A percentile compares a stretch with the other conserved stretches of the same genome.
Conservation (phyloP, 805 yeast genomes). For the Torulaspora maleeae region DNA sequence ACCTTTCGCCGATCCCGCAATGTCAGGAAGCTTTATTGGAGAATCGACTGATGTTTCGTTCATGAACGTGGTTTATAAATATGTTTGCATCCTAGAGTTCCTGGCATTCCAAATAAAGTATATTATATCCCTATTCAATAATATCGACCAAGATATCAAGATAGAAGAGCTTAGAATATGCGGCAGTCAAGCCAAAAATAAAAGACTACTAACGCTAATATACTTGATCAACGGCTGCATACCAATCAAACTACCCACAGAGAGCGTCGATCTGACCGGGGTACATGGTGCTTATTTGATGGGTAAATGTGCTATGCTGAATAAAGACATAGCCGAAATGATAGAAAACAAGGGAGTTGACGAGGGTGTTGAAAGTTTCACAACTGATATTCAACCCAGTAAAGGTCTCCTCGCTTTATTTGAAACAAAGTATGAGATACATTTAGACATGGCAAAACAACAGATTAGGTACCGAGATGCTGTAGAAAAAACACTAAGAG, state of each 20-base stretch:
- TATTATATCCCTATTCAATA: slow-evolving; percentile 34
- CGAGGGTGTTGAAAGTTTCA: background rate
- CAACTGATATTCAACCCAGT: background rate
- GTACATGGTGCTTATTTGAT: slow-evolving; percentile 22
- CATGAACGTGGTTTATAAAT: slow-evolving; percentile 39
- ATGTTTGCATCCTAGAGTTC: slow-evolving; percentile 47
- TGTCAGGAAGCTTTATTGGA: slow-evolving; percentile 49
- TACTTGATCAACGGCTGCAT: slow-evolving; percentile 22
- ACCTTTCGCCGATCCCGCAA: slow-evolving; percentile 46
- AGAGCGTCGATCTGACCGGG: slow-evolving; percentile 20
- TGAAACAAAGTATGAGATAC: slow-evolving; percentile 23
- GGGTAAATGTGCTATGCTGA: slow-evolving; percentile 16
- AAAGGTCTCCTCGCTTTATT: slow-evolving; percentile 14
- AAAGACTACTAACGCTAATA: slow-evolving; percentile 37
- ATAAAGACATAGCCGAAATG: slow-evolving; percentile 6
- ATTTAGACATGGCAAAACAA: slow-evolving; percentile 35
- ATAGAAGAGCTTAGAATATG: slow-evolving; percentile 40
- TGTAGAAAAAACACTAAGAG: slow-evolving; percentile 15
- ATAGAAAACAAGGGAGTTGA: background rate
- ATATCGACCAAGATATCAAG: slow-evolving; percentile 6
- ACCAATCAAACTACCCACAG: slow-evolving; percentile 12
- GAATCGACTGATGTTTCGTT: slow-evolving; percentile 39
- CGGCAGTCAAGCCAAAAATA: slow-evolving; percentile 53
- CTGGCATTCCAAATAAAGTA: slow-evolving; percentile 47
- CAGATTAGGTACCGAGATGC: slow-evolving; percentile 33